Evolutionary conservation across 2,329 filamentous ascomycete genomes (phyloP).

Genomic region (Gaeumannomyces tritici): DNA sequence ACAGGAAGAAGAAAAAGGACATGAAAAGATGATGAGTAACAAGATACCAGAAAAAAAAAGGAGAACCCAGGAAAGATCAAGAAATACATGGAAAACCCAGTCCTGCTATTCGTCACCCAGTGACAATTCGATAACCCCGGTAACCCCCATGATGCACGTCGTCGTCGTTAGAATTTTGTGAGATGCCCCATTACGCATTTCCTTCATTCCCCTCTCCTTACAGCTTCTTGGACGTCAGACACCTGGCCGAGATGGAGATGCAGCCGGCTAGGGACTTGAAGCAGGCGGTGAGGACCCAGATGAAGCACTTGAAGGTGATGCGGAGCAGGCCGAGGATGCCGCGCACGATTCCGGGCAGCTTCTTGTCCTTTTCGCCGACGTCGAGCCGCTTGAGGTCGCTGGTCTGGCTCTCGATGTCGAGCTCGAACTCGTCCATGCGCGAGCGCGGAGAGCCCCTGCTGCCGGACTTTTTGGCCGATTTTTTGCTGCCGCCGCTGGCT

Average conservation of each 20-base stretch:
- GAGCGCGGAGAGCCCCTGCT: not conserved
- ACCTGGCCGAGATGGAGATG: slow-evolving; percentile 41
- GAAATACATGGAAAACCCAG: not conserved
- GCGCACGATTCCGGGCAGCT: slow-evolving; percentile 39
- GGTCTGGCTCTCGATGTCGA: slow-evolving; percentile 55
- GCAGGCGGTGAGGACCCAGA: slow-evolving; percentile 46
- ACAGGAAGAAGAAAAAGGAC: not conserved
- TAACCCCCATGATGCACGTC: slow-evolving; percentile 5
- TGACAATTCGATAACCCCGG: not conserved
- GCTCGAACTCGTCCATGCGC: slow-evolving; percentile 47
- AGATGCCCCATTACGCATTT: not conserved
- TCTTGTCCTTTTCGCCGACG: slow-evolving; percentile 34
- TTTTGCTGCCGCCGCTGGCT: slow-evolving; percentile 13
- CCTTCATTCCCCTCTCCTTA: slow-evolving; percentile 8
- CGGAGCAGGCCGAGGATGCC: slow-evolving; percentile 40
- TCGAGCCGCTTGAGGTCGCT: slow-evolving; percentile 34
- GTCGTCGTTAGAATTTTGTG: not conserved
- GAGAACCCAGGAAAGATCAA: not conserved
- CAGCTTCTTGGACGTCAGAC: slow-evolving; percentile 33
- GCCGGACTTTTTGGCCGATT: not conserved
- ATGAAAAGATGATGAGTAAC: not conserved
- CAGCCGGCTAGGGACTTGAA: slow-evolving; percentile 43
- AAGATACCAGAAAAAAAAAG: not conserved
- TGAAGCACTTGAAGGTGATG: slow-evolving; percentile 45
- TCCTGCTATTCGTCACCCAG: not conserved